Conservation (phyloP, 257 asterid genomes). For the Nicotiana knightiana region DNA sequence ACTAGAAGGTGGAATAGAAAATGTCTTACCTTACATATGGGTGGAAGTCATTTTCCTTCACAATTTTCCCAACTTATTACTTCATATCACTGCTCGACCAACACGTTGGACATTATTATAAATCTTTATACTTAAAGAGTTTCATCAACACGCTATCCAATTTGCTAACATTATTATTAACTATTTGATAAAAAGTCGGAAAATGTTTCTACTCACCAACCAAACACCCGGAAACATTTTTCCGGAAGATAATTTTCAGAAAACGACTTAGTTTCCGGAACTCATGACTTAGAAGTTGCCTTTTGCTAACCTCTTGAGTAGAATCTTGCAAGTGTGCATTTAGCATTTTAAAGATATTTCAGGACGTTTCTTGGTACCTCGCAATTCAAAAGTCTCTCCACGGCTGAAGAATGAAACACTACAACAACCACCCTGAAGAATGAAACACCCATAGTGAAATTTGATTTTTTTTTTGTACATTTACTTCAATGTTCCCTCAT, state of each 20-base stretch:
- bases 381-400: no score
- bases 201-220: neutral
- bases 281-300: neutral
- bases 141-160: neutral
- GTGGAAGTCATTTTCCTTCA: neutral
- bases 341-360: neutral
- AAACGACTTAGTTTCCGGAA: neutral
- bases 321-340: neutral
- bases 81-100: neutral
- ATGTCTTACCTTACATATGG: neutral
- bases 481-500: neutral
- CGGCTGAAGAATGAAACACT: neutral
- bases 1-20: neutral
- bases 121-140: neutral
- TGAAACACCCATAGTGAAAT: neutral
- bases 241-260: neutral
- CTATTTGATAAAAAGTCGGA: neutral
- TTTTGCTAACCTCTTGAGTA: neutral
- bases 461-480: neutral
- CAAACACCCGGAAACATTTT: neutral
- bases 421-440: no score
- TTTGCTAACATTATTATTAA: neutral
- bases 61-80: neutral
- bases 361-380: no score
- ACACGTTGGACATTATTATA: neutral